Percentiles rank a stretch among this genome's conserved stretches.
Evolutionary conservation across 1,139 yeast genomes (phyloP).

Genomic region (Nakaseomyces nivariensis): DNA sequence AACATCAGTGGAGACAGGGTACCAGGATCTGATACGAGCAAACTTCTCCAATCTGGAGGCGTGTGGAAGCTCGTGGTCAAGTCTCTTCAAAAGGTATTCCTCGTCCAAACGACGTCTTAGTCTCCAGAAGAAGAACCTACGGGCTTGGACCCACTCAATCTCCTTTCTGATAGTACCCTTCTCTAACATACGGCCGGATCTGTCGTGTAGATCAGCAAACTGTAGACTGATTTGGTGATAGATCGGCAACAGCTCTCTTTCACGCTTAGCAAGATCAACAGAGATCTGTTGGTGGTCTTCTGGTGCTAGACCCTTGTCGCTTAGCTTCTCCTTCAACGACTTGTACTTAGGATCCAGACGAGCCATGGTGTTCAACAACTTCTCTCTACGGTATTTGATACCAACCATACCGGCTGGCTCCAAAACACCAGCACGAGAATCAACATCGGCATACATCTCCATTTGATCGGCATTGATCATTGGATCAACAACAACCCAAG

Average conservation of each 20-base stretch:
- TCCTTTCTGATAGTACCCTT: slow-evolving; percentile 85
- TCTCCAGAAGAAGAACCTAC: slow-evolving; percentile 99
- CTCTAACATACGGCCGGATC: slow-evolving; percentile 94
- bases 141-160: slow-evolving; percentile 74
- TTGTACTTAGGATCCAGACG: slow-evolving; percentile 75
- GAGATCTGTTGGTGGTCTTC: slow-evolving; percentile 62
- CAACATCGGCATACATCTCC: slow-evolving; percentile 98
- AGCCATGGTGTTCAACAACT: slow-evolving; percentile 77
- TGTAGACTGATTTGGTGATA: slow-evolving; percentile 90
- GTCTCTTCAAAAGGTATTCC: slow-evolving; percentile 71
- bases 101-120: slow-evolving; percentile 92
- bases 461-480: slow-evolving; percentile 92
- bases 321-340: slow-evolving; percentile 50
- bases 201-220: slow-evolving; percentile 95
- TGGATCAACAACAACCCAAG: slow-evolving; percentile 99
- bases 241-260: slow-evolving; percentile 69
- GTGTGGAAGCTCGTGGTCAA: slow-evolving; percentile 52
- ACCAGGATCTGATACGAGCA: slow-evolving; percentile 84
- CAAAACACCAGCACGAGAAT: slow-evolving; percentile 95
- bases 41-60: slow-evolving; percentile 71
- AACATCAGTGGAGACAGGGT: slow-evolving; percentile 58
- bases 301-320: slow-evolving; percentile 41
- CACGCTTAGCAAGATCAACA: slow-evolving; percentile 65
- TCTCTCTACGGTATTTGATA: slow-evolving; percentile 90
- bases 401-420: slow-evolving; percentile 99